phyloP scores from a whole-genome alignment of 768 basidiomycete genomes.

The Pulveroboletus sp. region DNA sequence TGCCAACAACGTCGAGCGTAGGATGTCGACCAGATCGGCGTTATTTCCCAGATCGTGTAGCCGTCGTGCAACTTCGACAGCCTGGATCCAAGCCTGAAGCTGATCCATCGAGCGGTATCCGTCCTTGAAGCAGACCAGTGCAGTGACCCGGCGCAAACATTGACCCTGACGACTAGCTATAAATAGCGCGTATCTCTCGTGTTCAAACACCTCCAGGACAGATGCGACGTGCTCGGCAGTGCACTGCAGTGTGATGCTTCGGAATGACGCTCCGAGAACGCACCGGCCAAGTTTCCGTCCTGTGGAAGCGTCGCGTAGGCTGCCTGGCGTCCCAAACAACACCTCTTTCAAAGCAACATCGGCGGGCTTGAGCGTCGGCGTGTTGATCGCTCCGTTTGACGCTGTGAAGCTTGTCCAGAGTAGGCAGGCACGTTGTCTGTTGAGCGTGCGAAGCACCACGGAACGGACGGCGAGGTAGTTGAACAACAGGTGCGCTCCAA shows the following conservation, averaged over 20 bases:
- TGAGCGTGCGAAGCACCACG: conserved; percentile 43
- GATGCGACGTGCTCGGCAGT: conserved; percentile 14
- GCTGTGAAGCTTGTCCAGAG: no score
- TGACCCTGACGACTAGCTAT: conserved; percentile 20
- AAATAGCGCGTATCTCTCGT: conserved; percentile 53
- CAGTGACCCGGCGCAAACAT: no score
- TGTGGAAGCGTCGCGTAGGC: conserved; percentile 35
- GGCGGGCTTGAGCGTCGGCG: no score
- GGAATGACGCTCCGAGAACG: conserved; percentile 46
- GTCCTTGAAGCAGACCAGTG: no score
- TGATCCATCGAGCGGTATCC: no score
- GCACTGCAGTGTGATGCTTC: conserved; percentile 13
- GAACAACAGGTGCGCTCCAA: conserved; percentile 48
- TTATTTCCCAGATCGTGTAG: background rate
- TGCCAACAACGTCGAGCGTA: conserved; percentile 9
- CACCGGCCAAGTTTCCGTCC: conserved; percentile 40
- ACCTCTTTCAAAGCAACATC: no score
- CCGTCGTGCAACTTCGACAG: conserved; percentile 15
- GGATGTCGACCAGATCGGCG: conserved; percentile 4
- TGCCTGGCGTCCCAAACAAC: conserved; percentile 21
- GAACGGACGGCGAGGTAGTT: conserved; percentile 61
- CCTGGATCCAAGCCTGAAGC: conserved; percentile 41
- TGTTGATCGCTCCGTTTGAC: no score
- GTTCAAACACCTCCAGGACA: conserved; percentile 37
- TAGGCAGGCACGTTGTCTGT: no score